phyloP scores from a whole-genome alignment of 768 basidiomycete species.

The Clathrus columnatus region DNA sequence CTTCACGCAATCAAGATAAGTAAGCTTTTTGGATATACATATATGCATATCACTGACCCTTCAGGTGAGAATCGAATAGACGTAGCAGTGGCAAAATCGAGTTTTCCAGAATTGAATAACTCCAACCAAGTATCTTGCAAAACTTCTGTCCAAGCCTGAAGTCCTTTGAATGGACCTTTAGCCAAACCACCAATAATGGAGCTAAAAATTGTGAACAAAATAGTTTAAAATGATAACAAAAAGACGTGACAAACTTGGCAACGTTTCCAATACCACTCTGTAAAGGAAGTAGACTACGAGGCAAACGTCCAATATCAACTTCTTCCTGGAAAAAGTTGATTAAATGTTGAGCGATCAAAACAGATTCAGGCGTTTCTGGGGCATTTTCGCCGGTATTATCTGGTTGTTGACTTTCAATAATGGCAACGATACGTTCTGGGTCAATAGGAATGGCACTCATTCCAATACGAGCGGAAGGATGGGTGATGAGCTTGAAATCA shows the following conservation, averaged over 20 bases:
- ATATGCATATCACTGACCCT: not conserved
- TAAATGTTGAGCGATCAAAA: conserved; percentile 17
- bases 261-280: conserved; percentile 22
- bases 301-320: conserved; percentile 18
- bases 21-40: not conserved
- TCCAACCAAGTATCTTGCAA: conserved; percentile 17
- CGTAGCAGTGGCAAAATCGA: conserved; percentile 29
- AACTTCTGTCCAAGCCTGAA: conserved; percentile 21
- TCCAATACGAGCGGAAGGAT: conserved; percentile 19
- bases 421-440: conserved; percentile 20
- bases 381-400: conserved; percentile 20
- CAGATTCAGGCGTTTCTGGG: conserved; percentile 15
- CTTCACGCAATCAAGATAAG: not conserved
- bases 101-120: conserved; percentile 25
- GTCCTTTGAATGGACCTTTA: conserved; percentile 15
- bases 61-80: conserved; percentile 22
- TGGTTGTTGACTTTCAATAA: conserved; percentile 19
- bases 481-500: conserved; percentile 10
- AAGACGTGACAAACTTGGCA: not conserved
- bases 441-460: conserved; percentile 17
- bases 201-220: no score
- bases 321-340: conserved; percentile 20
- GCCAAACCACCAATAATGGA: conserved; percentile 18
- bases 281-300: conserved; percentile 18
- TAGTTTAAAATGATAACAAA: no score